These are phyloP conservation scores for Chytriomyces sp. DNA, from an alignment of 192 early-diverging fungal genomes.

Conservation along the genomic window DNA sequence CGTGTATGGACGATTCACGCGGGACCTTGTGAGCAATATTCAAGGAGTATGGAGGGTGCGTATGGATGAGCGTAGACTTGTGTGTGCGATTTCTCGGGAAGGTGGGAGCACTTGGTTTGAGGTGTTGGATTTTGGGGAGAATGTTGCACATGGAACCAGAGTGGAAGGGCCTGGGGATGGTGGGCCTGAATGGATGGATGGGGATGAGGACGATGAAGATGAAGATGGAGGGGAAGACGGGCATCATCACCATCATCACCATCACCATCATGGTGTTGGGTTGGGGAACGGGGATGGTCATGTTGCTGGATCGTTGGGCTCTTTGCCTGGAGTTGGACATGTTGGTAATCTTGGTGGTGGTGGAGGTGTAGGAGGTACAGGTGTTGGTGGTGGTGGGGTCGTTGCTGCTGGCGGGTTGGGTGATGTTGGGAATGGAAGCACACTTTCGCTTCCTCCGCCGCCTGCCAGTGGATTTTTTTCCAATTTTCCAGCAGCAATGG, in stretches of 20 bases:
- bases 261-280: background rate
- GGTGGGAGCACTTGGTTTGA: conserved; percentile 75
- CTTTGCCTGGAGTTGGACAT: no score
- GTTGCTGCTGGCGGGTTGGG: background rate
- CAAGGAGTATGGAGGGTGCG: conserved; percentile 92
- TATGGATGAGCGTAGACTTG: conserved; percentile 81
- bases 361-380: no score
- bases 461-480: background rate
- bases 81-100: conserved; percentile 71
- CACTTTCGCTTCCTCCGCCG: background rate
- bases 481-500: background rate
- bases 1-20: conserved; percentile 71
- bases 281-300: background rate
- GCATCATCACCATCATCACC: background rate
- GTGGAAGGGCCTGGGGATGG: conserved; percentile 47
- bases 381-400: no score
- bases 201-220: conserved; percentile 34
- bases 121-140: conserved; percentile 81
- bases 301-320: background rate
- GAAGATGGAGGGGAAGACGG: conserved; percentile 30
- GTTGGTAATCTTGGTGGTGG: no score
- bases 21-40: conserved; percentile 84
- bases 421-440: background rate
- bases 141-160: conserved; percentile 53
- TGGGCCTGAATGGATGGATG: conserved; percentile 13